Evolutionary conservation across 202 grass and related monocot species (phyloP), one percentile per base, ranked within the genome.

Genomic region (Dendrocalamus latiflorus): DNA sequence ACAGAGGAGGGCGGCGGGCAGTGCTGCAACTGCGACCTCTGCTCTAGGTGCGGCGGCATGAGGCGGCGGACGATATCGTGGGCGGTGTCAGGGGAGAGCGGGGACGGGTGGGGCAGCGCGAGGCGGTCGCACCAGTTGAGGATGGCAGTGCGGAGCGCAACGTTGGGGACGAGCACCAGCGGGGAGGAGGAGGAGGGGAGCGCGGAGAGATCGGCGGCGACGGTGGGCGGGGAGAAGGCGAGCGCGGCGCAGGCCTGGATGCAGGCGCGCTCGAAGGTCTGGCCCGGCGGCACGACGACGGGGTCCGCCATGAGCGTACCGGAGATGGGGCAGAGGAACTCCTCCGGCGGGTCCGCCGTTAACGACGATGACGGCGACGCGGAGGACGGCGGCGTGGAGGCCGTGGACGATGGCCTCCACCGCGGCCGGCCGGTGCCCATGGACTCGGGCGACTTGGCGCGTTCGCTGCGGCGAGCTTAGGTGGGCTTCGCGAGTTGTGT

Each of bases 271-370:
- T 98, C 95, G 76, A 93, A 88, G 69, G 85, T 86, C 67, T 93
- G 85, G 18, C 95, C 92, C 0, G 90, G 90, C 6, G 84, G 90
- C 3, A 88, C 84, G 25, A 86, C 63, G 24, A 98, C 95, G 2
- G 95, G 95, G 69, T 98, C 92, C 0, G 88, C 92, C 95, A 98
- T 98, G n/a, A 98, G 86, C 51, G 88, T 81, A 44, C 92, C 83
- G 54, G 95, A 94, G 86, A 98, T 86, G 36, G 95, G 92, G 88
- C 95, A 98, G 68, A 98, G 81, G 85, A 94, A 98, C 82, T 98
- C 90, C 17, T n/a, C 16, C 24, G 95, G 92, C n/a, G 87, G 84
- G 39, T 93, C 92, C 12, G 72, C 79, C 25, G 84, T 88, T 73
- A 86, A 70, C 3, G 90, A 83, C 1, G 81, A 77, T n/a, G 77